Evolutionary conservation across 1,284 basidiomycete species (phyloP).

Genomic region (Erythrobasidium hasegawianum): DNA sequence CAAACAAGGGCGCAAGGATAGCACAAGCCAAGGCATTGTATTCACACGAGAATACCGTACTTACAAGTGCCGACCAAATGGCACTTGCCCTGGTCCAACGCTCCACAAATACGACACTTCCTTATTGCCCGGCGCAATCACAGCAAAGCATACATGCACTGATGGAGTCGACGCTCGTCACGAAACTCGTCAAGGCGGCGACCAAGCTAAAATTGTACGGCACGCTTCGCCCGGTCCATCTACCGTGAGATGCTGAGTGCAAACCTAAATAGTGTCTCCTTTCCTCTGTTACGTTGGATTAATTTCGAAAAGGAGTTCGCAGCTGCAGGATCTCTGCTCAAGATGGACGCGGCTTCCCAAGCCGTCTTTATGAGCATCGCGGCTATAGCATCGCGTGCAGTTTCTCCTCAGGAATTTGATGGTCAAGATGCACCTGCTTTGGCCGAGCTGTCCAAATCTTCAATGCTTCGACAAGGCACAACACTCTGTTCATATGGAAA

Average conservation of each 20-base stretch:
- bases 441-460: background rate
- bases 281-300: constrained; percentile 29
- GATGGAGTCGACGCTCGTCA: constrained; percentile 1
- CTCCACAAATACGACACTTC: background rate
- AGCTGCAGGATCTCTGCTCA: constrained; percentile 6
- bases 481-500: constrained; percentile 16
- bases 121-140: background rate
- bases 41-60: background rate
- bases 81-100: constrained; percentile 4
- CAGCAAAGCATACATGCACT: constrained; percentile 1
- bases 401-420: constrained; percentile 3
- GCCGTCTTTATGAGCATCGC: constrained; percentile 18
- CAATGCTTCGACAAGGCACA: constrained; percentile 2
- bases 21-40: constrained; percentile 31
- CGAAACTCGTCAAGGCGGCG: constrained; percentile 1
- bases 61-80: background rate
- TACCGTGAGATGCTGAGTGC: background rate
- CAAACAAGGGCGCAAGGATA: constrained; percentile 29
- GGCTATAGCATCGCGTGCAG: constrained; percentile 9
- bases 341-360: constrained; percentile 17
- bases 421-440: constrained; percentile 18
- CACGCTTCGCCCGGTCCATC: background rate
- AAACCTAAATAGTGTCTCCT: constrained; percentile 3
- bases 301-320: constrained; percentile 14
- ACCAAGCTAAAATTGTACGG: constrained; percentile 27